Conservation (phyloP, 768 basidiomycete genomes). For the Trametes cinnabarina region DNA sequence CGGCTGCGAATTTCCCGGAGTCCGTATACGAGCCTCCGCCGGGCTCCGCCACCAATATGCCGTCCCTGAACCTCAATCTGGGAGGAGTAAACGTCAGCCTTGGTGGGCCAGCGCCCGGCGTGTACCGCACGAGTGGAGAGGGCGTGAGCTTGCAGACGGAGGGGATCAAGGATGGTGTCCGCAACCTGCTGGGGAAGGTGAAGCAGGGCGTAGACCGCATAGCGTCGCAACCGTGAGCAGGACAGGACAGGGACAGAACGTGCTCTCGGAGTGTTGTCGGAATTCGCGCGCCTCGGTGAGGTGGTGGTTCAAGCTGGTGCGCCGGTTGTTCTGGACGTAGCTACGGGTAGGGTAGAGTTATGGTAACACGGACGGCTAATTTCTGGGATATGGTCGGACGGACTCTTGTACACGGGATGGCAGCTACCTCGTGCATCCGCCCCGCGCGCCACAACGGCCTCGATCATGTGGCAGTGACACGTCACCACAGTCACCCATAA, state of each 20-base stretch:
- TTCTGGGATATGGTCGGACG: conserved; percentile 21
- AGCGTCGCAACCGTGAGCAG: conserved; percentile 31
- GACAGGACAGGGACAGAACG: neutral
- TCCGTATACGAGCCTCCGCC: conserved; percentile 75
- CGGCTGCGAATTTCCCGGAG: conserved; percentile 58
- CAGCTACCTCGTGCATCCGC: neutral
- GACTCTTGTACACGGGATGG: neutral
- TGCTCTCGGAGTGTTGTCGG: conserved; percentile 12
- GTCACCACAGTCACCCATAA: conserved; percentile 15
- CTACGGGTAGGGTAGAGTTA: neutral
- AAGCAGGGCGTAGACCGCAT: conserved; percentile 77
- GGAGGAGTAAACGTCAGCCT: conserved; percentile 91
- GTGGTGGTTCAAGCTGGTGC: neutral
- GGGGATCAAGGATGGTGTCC: conserved; percentile 85
- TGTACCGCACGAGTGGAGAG: conserved; percentile 81
- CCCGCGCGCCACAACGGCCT: conserved; percentile 5
- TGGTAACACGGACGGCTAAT: conserved; percentile 17
- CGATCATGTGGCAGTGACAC: conserved; percentile 22
- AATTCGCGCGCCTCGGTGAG: neutral
- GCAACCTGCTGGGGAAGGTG: conserved; percentile 84
- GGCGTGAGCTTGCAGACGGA: conserved; percentile 72
- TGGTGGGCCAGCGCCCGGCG: conserved; percentile 83
- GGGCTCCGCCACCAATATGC: conserved; percentile 68
- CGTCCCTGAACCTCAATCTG: conserved; percentile 86
- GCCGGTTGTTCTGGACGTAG: neutral